Evolutionary conservation across 2,329 filamentous ascomycete species (phyloP).

Genomic region (Fusarium sp.): DNA sequence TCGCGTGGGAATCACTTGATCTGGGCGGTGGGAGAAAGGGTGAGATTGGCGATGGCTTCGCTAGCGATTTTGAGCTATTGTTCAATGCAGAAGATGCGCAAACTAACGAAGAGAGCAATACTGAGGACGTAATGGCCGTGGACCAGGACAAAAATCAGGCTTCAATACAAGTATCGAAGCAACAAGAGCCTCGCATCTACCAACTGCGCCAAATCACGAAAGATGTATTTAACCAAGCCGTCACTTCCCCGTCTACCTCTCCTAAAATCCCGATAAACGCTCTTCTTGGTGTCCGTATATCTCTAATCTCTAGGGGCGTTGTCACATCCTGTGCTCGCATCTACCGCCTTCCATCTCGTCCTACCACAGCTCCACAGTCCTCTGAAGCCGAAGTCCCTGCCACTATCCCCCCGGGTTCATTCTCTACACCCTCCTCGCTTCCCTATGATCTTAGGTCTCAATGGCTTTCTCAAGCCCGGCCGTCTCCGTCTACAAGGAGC

Average conservation of each 20-base stretch:
- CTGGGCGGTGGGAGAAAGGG: conserved; percentile 79
- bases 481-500: not conserved
- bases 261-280: conserved; percentile 47
- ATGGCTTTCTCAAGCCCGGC: conserved; percentile 73
- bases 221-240: conserved; percentile 45
- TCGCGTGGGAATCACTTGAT: conserved; percentile 78
- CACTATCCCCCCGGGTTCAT: conserved; percentile 47
- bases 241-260: conserved; percentile 30
- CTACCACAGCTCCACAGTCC: conserved; percentile 35
- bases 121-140: conserved; percentile 47
- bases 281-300: conserved; percentile 71
- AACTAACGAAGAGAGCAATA: conserved; percentile 20
- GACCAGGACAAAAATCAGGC: conserved; percentile 32
- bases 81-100: conserved; percentile 49
- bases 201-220: conserved; percentile 40
- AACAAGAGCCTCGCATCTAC: conserved; percentile 7
- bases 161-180: not conserved
- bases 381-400: conserved; percentile 58
- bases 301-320: conserved; percentile 74
- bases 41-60: conserved; percentile 83
- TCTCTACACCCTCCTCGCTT: conserved; percentile 37
- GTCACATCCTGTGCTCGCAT: conserved; percentile 79
- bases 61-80: conserved; percentile 84
- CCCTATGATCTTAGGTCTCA: conserved; percentile 66
- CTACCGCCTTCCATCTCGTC: conserved; percentile 75